Base-by-base conservation (phyloP, 1,139 yeast genomes). In the Suhomyces bokatorum region DNA sequence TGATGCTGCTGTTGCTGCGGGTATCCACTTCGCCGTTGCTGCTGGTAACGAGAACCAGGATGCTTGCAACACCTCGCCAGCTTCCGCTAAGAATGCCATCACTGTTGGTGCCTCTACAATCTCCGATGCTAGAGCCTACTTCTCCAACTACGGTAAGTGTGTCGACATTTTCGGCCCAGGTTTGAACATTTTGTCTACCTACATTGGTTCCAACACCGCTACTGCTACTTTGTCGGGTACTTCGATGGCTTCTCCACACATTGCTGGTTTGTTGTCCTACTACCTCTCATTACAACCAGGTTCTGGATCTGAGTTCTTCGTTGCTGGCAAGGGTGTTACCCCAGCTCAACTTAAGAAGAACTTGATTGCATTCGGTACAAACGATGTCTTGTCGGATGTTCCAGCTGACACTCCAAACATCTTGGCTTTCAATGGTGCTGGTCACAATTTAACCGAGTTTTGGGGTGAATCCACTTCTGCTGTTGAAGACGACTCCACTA, bases 191-290 rank as follows among this genome's bases (percentile, higher is more conserved):
- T 73, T 85, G 59, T 85, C 93, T 28, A 86, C 95, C 44, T 93
- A 90, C 73, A 90, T 87, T 66, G 95, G 96, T 41, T 85, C 95
- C 32, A 82, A 83, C 54, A 67, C 78, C 47, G 90, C 95, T 39
- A 85, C 96, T 54, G 96, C 96, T 49, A 83, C 93, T 42, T 78
- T 93, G 69, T 89, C 97, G 33, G 99, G 99, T 71, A 93, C 99
- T 16, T 93, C 99, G 16, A 93, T 93, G 99, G 99, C 99, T 30
- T 88, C 98, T 37, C 99, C 99, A 43, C 98, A 93, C 65, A 86
- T 93, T 64, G 86, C 90, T 51, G 99, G 99, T 56, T 78, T 93
- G 66, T 76, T 85, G 62, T 73, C 97, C 4, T 93, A 93, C 79
- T 91, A 81, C 72, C 75, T 93, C 58, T 88, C 97, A 17, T 82